Evolutionary conservation across 2,329 filamentous ascomycete species (phyloP), one percentile per base, ranked within the genome.

Genomic region (Fusarium fujikuroi): DNA sequence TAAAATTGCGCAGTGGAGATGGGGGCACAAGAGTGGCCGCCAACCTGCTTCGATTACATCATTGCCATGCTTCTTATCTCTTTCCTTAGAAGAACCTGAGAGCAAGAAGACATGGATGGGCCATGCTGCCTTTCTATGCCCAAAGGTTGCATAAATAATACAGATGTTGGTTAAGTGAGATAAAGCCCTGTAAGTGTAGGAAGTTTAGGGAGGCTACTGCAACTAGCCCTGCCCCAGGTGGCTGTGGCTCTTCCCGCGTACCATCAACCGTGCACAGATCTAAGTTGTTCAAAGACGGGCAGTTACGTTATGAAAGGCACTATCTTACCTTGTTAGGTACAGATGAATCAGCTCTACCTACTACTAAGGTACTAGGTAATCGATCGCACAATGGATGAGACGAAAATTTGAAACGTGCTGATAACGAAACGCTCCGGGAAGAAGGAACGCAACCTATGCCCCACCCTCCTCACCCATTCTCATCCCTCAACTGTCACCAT

Each of bases 161-260:
- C 47, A 23, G 21, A 34, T 34, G 21, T 32, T 34, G 14, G 30
- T 34, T 8, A 19, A 25, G 28, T 49, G 23, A 58, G 30, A 28
- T 49, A 23, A 36, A 58, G 40, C 32, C 14, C 10, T n/a, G 19
- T 34, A 64, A 39, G 40, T 25, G 49, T 47, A 37, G 50, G 49
- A 52, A 53, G n/a, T 34, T 18, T 42, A 40, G 50, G 47, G n/a
- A 36, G n/a, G 30, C 47, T 50, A 36, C 32, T 36, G n/a, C n/a
- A 52, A 52, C 37, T 43, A 56, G 58, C 47, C 37, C 19, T 61
- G 30, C 9, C 37, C 53, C 54, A 60, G n/a, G 53, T n/a, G 60
- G 53, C 53, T 49, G 43, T 60, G 60, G 42, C 42, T 47, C 53
- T 47, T 63, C 60, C 60, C 53, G 60, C 25, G 23, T 28, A 54